Conservation (phyloP, 23 red algal genomes). For the Gracilaria domingensis region DNA sequence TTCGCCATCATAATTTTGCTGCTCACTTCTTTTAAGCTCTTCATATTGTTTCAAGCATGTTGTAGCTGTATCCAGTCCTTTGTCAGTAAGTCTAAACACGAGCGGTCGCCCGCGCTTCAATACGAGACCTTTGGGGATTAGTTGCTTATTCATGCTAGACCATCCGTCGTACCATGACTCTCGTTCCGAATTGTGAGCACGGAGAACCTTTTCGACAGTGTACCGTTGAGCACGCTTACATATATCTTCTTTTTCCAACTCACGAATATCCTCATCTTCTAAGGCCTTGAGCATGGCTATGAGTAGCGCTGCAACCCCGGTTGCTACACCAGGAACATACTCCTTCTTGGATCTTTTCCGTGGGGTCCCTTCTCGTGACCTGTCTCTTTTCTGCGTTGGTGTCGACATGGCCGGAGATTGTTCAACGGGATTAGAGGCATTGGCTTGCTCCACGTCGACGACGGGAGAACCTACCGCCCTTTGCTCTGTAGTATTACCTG, state of each 20-base stretch:
- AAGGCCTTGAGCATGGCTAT: constrained; percentile 18
- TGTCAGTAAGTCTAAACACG: constrained; percentile 51
- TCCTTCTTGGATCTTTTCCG: neutral
- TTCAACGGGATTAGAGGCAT: neutral
- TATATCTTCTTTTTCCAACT: constrained; percentile 18
- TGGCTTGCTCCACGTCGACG: neutral
- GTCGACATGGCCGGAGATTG: neutral
- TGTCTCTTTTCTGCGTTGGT: neutral
- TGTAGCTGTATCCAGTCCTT: constrained; percentile 28
- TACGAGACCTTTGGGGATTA: constrained; percentile 61
- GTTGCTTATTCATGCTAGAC: constrained; percentile 45
- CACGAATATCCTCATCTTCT: constrained; percentile 8
- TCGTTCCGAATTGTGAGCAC: neutral
- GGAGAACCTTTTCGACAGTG: neutral
- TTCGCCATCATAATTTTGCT: neutral
- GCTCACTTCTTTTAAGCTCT: neutral
- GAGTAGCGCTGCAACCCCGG: neutral
- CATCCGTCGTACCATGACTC: constrained; percentile 46
- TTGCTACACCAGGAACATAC: neutral
- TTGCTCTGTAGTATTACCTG: neutral
- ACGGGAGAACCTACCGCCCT: too few species aligned
- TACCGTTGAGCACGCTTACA: constrained; percentile 16
- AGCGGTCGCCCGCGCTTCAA: constrained; percentile 34
- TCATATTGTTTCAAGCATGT: neutral
- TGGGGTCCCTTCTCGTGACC: neutral